These are phyloP conservation scores for Stellera chamaejasme DNA, from an alignment of 345 rosid species.

Conservation along the genomic window DNA sequence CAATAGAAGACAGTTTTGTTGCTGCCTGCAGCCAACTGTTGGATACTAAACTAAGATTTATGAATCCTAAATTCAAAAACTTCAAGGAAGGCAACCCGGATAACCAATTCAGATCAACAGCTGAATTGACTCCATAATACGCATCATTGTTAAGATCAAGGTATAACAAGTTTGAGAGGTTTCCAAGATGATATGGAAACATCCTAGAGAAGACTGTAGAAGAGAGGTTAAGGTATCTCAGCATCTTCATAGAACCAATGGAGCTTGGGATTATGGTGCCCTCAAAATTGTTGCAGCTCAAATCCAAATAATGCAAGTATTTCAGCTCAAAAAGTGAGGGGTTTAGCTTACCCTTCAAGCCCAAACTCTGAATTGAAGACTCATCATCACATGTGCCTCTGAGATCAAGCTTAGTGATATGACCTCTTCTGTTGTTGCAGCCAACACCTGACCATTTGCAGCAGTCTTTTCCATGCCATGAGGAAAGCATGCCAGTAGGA, in stretches of 20 bases:
- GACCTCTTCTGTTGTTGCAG: conserved; percentile 8
- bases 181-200: too few relatives aligned
- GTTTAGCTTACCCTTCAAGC: conserved; percentile 15
- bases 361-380: too few relatives aligned
- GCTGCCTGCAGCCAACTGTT: conserved; percentile 18
- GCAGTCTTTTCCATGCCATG: too few relatives aligned
- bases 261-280: too few relatives aligned
- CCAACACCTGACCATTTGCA: conserved; percentile 6
- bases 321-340: conserved; percentile 12
- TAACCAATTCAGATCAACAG: conserved; percentile 4
- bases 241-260: too few relatives aligned
- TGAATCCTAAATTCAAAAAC: conserved; percentile 10
- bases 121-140: neutral
- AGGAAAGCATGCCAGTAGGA: neutral
- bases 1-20: conserved; percentile 27
- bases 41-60: conserved; percentile 12
- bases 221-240: too few relatives aligned
- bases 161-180: neutral
- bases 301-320: too few relatives aligned
- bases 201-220: too few relatives aligned
- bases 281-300: too few relatives aligned
- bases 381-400: neutral
- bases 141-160: conserved; percentile 16
- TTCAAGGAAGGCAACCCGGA: neutral
- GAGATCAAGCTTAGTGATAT: conserved; percentile 3